Base-by-base conservation (phyloP, 1,139 yeast species). In the Saccharomyces pastorianus region DNA sequence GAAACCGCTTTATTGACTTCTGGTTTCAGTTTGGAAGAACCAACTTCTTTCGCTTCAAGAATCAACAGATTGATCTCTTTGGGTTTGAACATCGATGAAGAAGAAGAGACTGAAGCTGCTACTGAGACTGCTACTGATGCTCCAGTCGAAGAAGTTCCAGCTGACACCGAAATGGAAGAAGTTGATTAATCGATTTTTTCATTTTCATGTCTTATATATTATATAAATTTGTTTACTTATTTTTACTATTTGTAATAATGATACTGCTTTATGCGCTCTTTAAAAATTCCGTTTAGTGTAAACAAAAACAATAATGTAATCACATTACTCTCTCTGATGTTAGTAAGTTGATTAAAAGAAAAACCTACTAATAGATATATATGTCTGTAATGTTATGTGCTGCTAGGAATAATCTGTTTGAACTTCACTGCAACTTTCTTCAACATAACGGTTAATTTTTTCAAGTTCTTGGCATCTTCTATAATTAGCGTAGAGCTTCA, bases 1-100 rank as follows among this genome's bases (percentile, higher is more conserved):
- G 99, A 93, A 78, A 93, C 99, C 68, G 99, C 99, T 58, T 81
- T 93, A 75, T 83, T 93, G 74, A 93, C 99, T 57, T 95, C 99
- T 64, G 99, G 99, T 77, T 93, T 93, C 93, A 79, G 97, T 63
- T 83, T 93, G 73, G 99, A 93, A 69, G 99, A 93, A 78, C 99
- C 99, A 79, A 84, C 88, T 71, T 85, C 96, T 57, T 93, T 93
- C 73, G 98, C 99, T 67, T 79, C 88, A 69, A 90, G 99, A 84
- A 93, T 93, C 77, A 93, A 93, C 85, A 88, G 98, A 79, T 85
- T 93, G 78, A 91, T 93, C 71, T 88, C 98, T 58, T 84, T 93
- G 70, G 99, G 99, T 75, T 87, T 93, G 75, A 91, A 93, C 85
- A 90, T 93, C 71, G 99, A 93, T 68, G 98, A 91, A 75, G 88